Percentiles rank a stretch among this genome's conserved stretches.
These are phyloP conservation scores for Backusella sp. DNA, from an alignment of 192 early-diverging fungal species.

Conservation along the genomic window DNA sequence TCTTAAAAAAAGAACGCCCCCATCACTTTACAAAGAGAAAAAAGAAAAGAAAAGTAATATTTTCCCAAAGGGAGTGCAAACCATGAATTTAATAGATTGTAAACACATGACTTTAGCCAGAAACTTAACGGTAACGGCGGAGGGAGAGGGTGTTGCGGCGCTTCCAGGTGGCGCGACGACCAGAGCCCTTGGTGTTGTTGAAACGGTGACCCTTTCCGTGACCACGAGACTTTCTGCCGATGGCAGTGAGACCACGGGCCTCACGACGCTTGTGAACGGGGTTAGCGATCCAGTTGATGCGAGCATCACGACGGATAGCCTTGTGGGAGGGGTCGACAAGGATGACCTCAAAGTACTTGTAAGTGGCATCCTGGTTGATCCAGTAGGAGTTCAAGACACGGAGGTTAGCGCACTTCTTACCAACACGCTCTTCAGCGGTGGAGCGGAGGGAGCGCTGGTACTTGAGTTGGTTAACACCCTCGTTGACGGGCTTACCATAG, in stretches of 20 bases:
- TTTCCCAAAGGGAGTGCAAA: slow-evolving; percentile 3
- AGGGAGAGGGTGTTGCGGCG: slow-evolving; percentile 96
- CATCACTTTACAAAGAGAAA: not conserved
- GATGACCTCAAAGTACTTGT: slow-evolving; percentile 99
- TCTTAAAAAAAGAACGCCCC: too few species aligned
- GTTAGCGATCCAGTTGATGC: slow-evolving; percentile 99
- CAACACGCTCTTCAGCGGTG: slow-evolving; percentile 97
- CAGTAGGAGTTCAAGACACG: slow-evolving; percentile 99
- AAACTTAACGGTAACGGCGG: slow-evolving; percentile 85
- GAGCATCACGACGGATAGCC: slow-evolving; percentile 96
- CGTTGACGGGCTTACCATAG: slow-evolving; percentile 96
- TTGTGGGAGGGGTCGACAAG: slow-evolving; percentile 96
- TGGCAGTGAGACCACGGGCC: slow-evolving; percentile 93
- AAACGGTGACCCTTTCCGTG: slow-evolving; percentile 93
- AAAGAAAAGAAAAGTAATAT: too few species aligned
- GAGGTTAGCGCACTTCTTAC: slow-evolving; percentile 94
- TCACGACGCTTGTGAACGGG: slow-evolving; percentile 99
- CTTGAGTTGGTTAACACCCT: slow-evolving; percentile 99
- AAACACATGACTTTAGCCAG: slow-evolving; percentile 7
- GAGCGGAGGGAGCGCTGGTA: slow-evolving; percentile 91
- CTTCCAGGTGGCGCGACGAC: slow-evolving; percentile 91
- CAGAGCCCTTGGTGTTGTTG: slow-evolving; percentile 97
- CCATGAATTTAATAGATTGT: slow-evolving; percentile 1
- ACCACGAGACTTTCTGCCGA: slow-evolving; percentile 97
- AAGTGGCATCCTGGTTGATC: slow-evolving; percentile 99